phyloP scores from a whole-genome alignment of 208 protist species.

The Leishmania martiniquensis region DNA sequence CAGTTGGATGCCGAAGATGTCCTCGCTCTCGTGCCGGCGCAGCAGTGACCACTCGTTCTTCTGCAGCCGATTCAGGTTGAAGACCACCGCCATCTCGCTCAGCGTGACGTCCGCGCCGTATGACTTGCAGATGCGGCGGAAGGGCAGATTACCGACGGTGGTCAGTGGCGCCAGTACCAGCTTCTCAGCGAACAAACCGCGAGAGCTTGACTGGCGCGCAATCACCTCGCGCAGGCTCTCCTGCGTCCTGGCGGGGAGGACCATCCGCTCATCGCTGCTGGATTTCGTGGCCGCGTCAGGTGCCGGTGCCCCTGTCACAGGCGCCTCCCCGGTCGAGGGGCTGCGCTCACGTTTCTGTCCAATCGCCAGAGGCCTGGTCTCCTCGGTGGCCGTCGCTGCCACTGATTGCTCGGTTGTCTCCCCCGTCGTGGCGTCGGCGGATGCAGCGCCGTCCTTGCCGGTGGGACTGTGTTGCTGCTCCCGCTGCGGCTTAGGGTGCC shows the following conservation, averaged over 20 bases:
- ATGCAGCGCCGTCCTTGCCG: background rate
- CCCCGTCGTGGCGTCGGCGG: background rate
- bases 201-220: slow-evolving; percentile 27
- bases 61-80: slow-evolving; percentile 84
- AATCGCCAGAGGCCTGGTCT: background rate
- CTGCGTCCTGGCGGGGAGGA: slow-evolving; percentile 15
- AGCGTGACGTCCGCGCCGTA: slow-evolving; percentile 95
- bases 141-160: slow-evolving; percentile 98
- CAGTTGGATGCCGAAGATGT: slow-evolving; percentile 96
- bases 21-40: slow-evolving; percentile 92
- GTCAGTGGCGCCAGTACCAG: slow-evolving; percentile 97
- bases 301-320: background rate
- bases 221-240: slow-evolving; percentile 56
- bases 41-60: slow-evolving; percentile 95
- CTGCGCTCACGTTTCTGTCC: slow-evolving; percentile 28
- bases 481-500: slow-evolving; percentile 15
- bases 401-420: background rate
- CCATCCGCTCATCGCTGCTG: slow-evolving; percentile 19
- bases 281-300: slow-evolving; percentile 25
- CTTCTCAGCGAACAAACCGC: slow-evolving; percentile 88
- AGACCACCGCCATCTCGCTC: slow-evolving; percentile 95
- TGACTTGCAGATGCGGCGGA: slow-evolving; percentile 93
- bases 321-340: background rate
- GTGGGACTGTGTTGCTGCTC: slow-evolving; percentile 3
- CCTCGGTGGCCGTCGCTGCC: background rate